Evolutionary conservation across 2,329 filamentous ascomycete genomes (phyloP), one percentile per base, ranked within the genome.

Genomic region (Paracoccidioides brasiliensis): DNA sequence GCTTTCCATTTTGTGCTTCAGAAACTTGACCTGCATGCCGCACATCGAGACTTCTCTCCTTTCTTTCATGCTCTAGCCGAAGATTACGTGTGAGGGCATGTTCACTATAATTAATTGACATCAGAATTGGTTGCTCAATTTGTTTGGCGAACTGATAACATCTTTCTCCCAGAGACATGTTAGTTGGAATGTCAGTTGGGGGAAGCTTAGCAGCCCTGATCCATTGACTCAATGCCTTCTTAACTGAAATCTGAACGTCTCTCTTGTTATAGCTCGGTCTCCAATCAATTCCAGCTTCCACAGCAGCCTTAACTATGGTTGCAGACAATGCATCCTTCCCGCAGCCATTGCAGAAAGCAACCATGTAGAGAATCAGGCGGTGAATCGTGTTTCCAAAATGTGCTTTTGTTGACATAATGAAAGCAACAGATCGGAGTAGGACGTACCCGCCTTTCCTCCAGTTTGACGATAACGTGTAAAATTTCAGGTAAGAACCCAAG

Each of bases 351-450:
- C 71, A 72, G 3, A 73, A 63, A 30, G 68, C 62, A 5, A 71
- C 65, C 71, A 73, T 73, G 40, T 68, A 63, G 1, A 69, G 58
- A 28, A 73, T 63, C 40, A 74, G 55, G 28, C 70, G 63, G 40
- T 72, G 66, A 28, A 71, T 62, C 9, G 28, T 30, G 22, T 60
- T 57, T 30, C 57, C 53, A 4, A 59, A 55, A 48, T 67, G 67
- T 32, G 64, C 61, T 4, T 66, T 67, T 38, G 70, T 66, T 5
- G 70, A 69, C 10, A 65, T 61, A 22, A 74, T 64, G 53, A 65
- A 73, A 12, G 68, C 66, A 15, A 71, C 55, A 0, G 66, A 63
- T 61, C 68, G 62, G 57, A 66, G 63, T 32, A 74, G 57, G 5
- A 65, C 63, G 8, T 64, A 62, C 0, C 64, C 44, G 1, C 70